These are phyloP conservation scores for Eucalyptus cloeziana DNA, from an alignment of 345 rosid genomes.

Conservation along the genomic window DNA sequence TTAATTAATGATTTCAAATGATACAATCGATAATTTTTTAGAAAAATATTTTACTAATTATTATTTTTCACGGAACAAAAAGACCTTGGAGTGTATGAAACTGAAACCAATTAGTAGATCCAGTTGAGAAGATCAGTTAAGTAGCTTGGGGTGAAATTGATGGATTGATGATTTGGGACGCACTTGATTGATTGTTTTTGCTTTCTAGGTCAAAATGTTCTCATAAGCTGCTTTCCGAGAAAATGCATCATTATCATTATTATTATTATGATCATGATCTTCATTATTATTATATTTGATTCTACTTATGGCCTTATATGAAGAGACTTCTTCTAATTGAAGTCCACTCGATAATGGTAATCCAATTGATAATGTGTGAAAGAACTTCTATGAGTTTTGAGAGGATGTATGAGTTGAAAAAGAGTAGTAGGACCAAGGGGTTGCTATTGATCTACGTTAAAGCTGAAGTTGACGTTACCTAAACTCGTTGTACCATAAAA, in stretches of 20 bases:
- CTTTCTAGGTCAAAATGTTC: not conserved
- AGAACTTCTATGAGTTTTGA: too few species aligned
- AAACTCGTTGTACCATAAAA: too few species aligned
- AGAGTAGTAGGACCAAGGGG: too few species aligned
- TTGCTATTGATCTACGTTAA: too few species aligned
- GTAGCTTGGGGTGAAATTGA: not conserved
- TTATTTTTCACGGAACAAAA: too few species aligned
- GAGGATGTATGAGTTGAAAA: too few species aligned
- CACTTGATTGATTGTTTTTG: not conserved
- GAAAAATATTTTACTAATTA: too few species aligned
- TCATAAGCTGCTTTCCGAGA: not conserved
- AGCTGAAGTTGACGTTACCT: too few species aligned
- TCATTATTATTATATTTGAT: not conserved
- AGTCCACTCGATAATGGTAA: not conserved
- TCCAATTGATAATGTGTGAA: too few species aligned
- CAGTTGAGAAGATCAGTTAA: rapidly evolving
- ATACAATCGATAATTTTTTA: too few species aligned
- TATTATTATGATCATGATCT: too few species aligned
- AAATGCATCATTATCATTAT: not conserved
- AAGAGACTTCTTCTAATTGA: not conserved
- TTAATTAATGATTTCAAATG: too few species aligned
- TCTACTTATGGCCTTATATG: not conserved
- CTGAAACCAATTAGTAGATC: not conserved
- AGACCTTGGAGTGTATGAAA: not conserved
- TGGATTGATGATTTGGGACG: not conserved